Base-by-base conservation (phyloP, 495 filamentous ascomycete species). In the Xylaria castorea region DNA sequence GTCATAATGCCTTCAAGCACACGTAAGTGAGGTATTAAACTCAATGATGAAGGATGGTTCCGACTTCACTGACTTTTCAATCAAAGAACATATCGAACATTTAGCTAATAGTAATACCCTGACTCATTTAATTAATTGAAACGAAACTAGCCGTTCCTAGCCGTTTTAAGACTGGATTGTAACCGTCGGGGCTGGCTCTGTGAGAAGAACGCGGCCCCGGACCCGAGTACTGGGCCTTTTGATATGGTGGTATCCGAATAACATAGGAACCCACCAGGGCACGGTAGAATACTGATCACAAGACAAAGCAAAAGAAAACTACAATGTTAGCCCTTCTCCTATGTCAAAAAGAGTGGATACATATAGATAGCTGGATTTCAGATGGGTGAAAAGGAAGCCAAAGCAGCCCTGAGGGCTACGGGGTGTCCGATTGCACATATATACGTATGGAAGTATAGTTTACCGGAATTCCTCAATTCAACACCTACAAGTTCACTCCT, bases 181-280 rank as follows among this genome's bases (percentile, higher is more conserved):
- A 11, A 38, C 20, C 5, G n/a, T 38, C 9, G 34, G 58, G 34
- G 32, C 58, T 38, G 11, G 9, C 58, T 61, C 32, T 38, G 18
- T 22, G 18, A n/a, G 3, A 61, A 64, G 61, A 42, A 64, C 61
- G 36, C 61, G 61, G 61, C 61, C 18, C 38, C 61, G 63, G 63
- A 66, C 63, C 63, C 63, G 63, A 66, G 63, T 66, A 66, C 34
- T 46, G 30, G 44, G 16, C 25, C 40, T 20, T 36, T 46, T 16
- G 14, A 48, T n/a, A 9, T 34, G 12, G 3, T 34, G 27, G 11
- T 6, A 22, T 36, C 44, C 11, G 44, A 34, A 34, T 20, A 22
- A 42, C 38, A 25, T 25, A 9, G n/a, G 38, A 27, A 40, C 22
- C 38, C 5, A 18, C 25, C 16, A 38, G 32, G 11, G 57, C 30